phyloP scores from a whole-genome alignment of 345 rosid species.

The Gossypium thurberi region DNA sequence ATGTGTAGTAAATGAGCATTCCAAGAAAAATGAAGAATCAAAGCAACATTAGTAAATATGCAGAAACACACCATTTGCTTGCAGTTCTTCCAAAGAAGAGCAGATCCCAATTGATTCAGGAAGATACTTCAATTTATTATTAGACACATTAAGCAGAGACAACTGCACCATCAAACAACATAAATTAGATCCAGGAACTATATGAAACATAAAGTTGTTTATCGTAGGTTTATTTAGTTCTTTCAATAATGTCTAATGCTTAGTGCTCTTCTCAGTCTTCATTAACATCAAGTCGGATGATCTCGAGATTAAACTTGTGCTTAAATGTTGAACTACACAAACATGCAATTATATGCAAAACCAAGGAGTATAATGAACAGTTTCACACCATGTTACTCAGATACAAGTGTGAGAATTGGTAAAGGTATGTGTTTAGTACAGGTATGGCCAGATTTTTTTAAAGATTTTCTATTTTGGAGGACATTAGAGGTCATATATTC shows the following conservation, averaged over 20 bases:
- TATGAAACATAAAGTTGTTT: background rate
- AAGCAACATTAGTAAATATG: background rate
- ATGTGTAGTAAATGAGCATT: background rate
- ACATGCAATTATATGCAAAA: background rate
- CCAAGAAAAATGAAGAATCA: background rate
- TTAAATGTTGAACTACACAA: background rate
- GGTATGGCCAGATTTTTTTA: background rate
- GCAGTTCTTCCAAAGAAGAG: conserved; percentile 85
- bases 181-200: conserved; percentile 13
- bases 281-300: background rate
- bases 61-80: conserved; percentile 64
- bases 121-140: conserved; percentile 74
- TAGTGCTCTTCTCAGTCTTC: background rate
- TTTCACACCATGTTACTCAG: background rate
- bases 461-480: background rate
- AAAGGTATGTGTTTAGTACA: background rate
- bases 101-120: conserved; percentile 98
- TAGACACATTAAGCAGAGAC: conserved; percentile 76
- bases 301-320: background rate
- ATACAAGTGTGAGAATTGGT: background rate
- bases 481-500: background rate
- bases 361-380: background rate
- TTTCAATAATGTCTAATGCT: background rate
- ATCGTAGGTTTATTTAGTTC: background rate
- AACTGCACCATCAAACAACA: conserved; percentile 50